Evolutionary conservation across 768 basidiomycete species (phyloP).

Genomic region (Termitomyces sp.): DNA sequence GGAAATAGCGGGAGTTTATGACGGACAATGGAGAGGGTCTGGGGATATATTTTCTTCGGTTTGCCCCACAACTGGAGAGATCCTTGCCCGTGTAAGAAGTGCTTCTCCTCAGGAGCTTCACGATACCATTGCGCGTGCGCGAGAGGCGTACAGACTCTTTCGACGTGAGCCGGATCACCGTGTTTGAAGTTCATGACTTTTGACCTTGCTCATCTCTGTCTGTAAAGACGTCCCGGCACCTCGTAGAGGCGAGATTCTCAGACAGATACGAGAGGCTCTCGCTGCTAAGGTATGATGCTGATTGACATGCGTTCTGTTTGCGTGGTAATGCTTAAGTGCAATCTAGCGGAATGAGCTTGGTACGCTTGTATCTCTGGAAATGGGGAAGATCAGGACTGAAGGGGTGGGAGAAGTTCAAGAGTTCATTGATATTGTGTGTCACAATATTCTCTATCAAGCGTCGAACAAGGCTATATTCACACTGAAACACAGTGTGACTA

Average conservation of each 20-base stretch:
- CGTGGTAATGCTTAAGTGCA: not conserved
- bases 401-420: slow-evolving; percentile 93
- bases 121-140: slow-evolving; percentile 56
- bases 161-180: slow-evolving; percentile 33
- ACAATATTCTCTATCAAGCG: slow-evolving; percentile 2
- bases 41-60: slow-evolving; percentile 65
- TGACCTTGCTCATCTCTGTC: slow-evolving; percentile 2
- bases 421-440: slow-evolving; percentile 86
- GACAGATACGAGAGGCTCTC: slow-evolving; percentile 83
- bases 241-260: slow-evolving; percentile 78
- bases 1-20: slow-evolving; percentile 71
- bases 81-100: slow-evolving; percentile 67
- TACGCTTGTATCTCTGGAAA: slow-evolving; percentile 78
- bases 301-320: too few species aligned
- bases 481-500: slow-evolving; percentile 71
- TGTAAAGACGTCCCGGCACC: slow-evolving; percentile 67
- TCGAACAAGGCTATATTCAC: not conserved
- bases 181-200: not conserved
- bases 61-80: slow-evolving; percentile 87
- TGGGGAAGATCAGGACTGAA: slow-evolving; percentile 90
- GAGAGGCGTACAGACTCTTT: slow-evolving; percentile 68
- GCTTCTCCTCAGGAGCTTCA: slow-evolving; percentile 74
- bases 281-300: slow-evolving; percentile 54
- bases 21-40: slow-evolving; percentile 75
- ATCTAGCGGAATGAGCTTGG: slow-evolving; percentile 70